A percentile compares a stretch with the other conserved stretches of the same genome.
Evolutionary conservation across 331 rosid genomes (phyloP).

Genomic region (Cydonia oblonga): DNA sequence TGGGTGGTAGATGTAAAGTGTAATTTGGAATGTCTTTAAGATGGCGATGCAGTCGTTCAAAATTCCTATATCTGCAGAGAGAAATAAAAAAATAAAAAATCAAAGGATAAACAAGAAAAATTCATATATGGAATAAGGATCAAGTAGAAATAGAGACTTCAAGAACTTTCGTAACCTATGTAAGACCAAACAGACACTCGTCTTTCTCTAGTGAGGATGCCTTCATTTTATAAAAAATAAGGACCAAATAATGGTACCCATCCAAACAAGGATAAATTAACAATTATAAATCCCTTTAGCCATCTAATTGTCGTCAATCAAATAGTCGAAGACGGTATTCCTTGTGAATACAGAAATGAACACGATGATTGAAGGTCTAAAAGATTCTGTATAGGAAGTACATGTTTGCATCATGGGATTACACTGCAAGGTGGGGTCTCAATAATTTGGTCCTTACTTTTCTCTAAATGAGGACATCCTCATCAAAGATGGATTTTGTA

Average conservation of each 20-base stretch:
- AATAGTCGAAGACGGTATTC: neutral
- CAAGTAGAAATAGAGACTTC: no score
- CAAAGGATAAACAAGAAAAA: neutral
- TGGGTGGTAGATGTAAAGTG: conserved; percentile 82
- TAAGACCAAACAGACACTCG: no score
- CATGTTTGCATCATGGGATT: neutral
- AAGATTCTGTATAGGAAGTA: no score
- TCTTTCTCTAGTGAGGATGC: neutral
- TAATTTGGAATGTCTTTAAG: conserved; percentile 92
- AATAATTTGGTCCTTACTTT: neutral
- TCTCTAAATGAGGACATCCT: neutral
- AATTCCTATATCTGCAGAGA: conserved; percentile 74
- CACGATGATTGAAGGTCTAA: no score
- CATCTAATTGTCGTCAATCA: neutral
- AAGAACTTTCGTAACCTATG: no score
- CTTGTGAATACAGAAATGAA: neutral
- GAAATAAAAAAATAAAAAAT: neutral
- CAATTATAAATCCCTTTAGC: neutral
- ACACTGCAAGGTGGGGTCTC: neutral
- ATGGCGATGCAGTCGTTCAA: conserved; percentile 82
- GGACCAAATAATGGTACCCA: neutral
- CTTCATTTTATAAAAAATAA: neutral
- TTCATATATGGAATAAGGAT: no score
- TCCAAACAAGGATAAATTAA: neutral
- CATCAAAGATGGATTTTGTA: neutral